Conservation (phyloP, 176 grass and related monocot species). For the Aegilops speltoides region DNA sequence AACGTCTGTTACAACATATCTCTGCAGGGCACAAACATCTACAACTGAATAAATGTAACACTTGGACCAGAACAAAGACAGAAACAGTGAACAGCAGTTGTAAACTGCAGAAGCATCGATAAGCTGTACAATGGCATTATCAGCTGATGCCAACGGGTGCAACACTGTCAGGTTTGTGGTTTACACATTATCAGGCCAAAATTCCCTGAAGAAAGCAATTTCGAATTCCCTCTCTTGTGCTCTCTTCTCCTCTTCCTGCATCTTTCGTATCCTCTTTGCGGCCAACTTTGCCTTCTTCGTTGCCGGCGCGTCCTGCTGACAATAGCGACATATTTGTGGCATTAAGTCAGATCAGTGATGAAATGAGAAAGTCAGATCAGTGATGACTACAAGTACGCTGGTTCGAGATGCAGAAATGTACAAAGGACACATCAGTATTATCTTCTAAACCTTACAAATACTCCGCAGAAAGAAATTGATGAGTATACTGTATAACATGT, state of each 20-base stretch:
- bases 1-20: background rate
- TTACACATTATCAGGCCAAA: slow-evolving; percentile 97
- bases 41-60: background rate
- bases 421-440: background rate
- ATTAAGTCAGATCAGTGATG: background rate
- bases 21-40: background rate
- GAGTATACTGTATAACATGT: background rate
- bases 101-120: background rate
- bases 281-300: slow-evolving; percentile 55
- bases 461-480: background rate
- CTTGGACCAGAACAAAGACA: background rate
- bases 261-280: slow-evolving; percentile 75
- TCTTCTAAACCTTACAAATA: background rate
- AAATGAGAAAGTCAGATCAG: background rate
- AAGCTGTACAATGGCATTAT: slow-evolving; percentile 23
- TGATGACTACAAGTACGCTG: background rate
- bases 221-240: slow-evolving; percentile 92
- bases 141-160: background rate
- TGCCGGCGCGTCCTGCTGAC: slow-evolving; percentile 6
- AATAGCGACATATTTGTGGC: slow-evolving; percentile 2
- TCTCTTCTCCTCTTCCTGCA: slow-evolving; percentile 84
- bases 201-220: slow-evolving; percentile 84
- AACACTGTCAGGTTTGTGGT: background rate
- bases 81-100: background rate
- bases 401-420: background rate